Evolutionary conservation across 768 basidiomycete genomes (phyloP).

Genomic region (Boletus insuetus): DNA sequence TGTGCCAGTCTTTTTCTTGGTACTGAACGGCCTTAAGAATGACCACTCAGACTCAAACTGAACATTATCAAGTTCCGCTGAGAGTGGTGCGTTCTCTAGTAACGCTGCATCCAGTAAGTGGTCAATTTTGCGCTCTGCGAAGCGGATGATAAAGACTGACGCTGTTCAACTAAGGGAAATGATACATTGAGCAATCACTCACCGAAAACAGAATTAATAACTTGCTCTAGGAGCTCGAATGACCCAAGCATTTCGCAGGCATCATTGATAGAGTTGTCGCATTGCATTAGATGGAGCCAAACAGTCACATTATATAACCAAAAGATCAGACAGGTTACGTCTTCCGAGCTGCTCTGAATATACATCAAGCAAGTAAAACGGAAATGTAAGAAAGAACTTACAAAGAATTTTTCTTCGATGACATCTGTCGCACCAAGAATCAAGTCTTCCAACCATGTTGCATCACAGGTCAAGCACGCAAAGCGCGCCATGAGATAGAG

Average conservation of each 20-base stretch:
- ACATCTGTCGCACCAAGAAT: constrained; percentile 87
- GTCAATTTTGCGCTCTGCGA: constrained; percentile 87
- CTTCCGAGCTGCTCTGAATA: constrained; percentile 73
- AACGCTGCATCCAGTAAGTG: constrained; percentile 77
- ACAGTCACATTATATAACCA: constrained; percentile 93
- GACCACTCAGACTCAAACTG: constrained; percentile 98
- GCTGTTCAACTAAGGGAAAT: constrained; percentile 1
- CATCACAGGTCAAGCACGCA: constrained; percentile 88
- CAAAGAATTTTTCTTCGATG: constrained; percentile 91
- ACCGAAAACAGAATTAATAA: constrained; percentile 95
- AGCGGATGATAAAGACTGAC: constrained; percentile 91
- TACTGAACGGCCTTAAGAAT: constrained; percentile 69
- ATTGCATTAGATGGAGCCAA: constrained; percentile 88
- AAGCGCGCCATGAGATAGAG: constrained; percentile 90
- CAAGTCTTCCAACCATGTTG: constrained; percentile 90
- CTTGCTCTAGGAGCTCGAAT: constrained; percentile 84
- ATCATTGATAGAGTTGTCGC: constrained; percentile 73
- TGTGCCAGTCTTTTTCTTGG: constrained; percentile 51
- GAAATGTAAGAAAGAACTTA: constrained; percentile 41
- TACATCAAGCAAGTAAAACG: constrained; percentile 10
- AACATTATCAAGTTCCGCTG: constrained; percentile 74
- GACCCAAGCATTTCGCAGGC: constrained; percentile 83
- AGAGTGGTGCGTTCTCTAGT: constrained; percentile 78
- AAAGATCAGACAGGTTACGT: constrained; percentile 83
- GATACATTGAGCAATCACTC: constrained; percentile 14